These are phyloP conservation scores for Capsicum chinense DNA, from an alignment of 257 asterid species.

Conservation along the genomic window DNA sequence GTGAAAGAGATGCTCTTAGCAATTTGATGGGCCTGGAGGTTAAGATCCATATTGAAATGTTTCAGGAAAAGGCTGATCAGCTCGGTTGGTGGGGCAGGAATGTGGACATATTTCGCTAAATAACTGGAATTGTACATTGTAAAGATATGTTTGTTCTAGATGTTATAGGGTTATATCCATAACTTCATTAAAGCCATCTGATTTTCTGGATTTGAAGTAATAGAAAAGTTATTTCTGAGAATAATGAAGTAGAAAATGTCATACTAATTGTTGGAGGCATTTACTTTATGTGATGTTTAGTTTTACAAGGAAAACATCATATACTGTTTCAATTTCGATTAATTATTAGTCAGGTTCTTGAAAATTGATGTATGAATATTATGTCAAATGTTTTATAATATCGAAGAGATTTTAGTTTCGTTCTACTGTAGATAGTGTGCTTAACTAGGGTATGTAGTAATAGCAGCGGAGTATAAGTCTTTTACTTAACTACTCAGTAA, in stretches of 20 bases:
- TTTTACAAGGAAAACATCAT: background rate
- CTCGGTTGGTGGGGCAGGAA: background rate
- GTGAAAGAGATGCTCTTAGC: background rate
- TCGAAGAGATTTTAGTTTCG: background rate
- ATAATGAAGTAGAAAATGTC: background rate
- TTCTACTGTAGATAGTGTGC: background rate
- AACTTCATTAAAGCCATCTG: background rate
- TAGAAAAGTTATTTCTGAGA: background rate
- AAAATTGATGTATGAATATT: background rate
- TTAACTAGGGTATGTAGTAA: background rate
- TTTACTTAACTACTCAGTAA: background rate
- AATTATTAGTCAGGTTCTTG: background rate
- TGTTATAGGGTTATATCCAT: background rate
- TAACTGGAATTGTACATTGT: background rate
- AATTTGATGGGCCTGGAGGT: background rate
- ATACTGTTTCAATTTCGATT: background rate
- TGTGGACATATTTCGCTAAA: background rate
- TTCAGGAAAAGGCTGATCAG: background rate
- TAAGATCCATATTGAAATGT: background rate
- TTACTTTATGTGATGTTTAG: background rate
- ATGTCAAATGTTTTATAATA: background rate
- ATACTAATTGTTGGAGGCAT: slow-evolving; percentile 17
- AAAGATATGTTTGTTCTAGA: background rate
- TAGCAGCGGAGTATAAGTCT: background rate
- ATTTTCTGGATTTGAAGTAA: slow-evolving; percentile 5